Evolutionary conservation across 2,329 filamentous ascomycete genomes (phyloP), one percentile per base, ranked within the genome.

Genomic region (Neurospora sp.): DNA sequence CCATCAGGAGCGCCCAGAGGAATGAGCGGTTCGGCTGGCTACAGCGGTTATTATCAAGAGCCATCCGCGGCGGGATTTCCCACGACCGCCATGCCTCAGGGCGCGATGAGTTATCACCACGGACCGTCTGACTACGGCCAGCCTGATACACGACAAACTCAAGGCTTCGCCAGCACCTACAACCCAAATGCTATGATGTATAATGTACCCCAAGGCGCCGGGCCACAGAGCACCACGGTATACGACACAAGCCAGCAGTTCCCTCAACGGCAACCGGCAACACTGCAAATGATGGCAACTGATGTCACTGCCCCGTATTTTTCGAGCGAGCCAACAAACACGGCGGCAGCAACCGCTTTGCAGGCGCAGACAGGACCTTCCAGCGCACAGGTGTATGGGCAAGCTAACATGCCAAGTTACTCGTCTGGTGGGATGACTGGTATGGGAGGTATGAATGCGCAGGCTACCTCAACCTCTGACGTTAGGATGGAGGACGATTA

Each of bases 231-330:
- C 81, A 67, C 76, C 38, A 79, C 87, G 82, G 84, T 90, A 81
- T 97, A 96, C 82, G 91, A 95, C 80, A 83, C 88, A 77, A 88
- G 89, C 78, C 86, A 89, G 81, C 90, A 90, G 78, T 96, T 93
- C 82, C 86, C 89, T 77, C 83, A 89, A 75, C 89, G 91, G 83
- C 91, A 93, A 78, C 87, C 90, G 81, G 88, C 91, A 84, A 88
- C 87, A 72, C 87, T 96, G 82, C 91, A 93, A 79, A 91, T 93
- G 82, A 85, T 94, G 79, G 83, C 89, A 52, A 76, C 82, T 71
- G 83, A 83, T 78, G 88, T 93, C 80, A 85, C 87, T 72, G 85
- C 90, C 82, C 90, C 91, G 77, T 97, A 96, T 83, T 94, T 93
- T 81, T 82, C 86, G 75, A 85, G 84, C 80, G 90, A 91, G 78